These are phyloP conservation scores for Euphorbia pulcherrima DNA, from an alignment of 345 rosid species.

Conservation along the genomic window DNA sequence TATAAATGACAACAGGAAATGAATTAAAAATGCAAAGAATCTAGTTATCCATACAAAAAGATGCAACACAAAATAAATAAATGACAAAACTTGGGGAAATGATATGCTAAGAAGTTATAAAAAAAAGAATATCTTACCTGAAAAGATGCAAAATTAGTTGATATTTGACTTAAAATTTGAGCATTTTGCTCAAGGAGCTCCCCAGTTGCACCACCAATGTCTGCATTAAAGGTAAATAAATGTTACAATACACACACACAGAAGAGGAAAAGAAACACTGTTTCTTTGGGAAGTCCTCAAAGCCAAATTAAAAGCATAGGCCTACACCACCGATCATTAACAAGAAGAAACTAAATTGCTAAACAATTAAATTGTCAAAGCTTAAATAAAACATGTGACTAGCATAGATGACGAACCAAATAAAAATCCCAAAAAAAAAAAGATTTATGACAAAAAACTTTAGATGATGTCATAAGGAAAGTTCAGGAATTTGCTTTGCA, in stretches of 20 bases:
- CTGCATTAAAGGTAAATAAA: slow-evolving; percentile 37
- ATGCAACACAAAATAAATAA: not conserved
- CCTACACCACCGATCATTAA: not conserved
- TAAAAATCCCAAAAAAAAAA: not conserved
- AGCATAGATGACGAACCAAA: not conserved
- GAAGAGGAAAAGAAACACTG: not conserved
- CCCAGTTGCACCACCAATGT: slow-evolving; percentile 66
- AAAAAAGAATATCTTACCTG: slow-evolving; percentile 42
- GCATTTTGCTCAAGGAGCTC: slow-evolving; percentile 75
- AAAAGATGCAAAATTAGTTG: slow-evolving; percentile 58
- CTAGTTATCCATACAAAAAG: not conserved
- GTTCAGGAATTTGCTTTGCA: not conserved
- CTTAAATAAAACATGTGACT: not conserved
- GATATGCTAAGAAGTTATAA: not conserved
- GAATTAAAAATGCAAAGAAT: not conserved
- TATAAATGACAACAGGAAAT: not conserved
- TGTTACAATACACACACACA: slow-evolving; percentile 5
- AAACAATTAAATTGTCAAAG: not conserved
- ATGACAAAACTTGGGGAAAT: too few relatives aligned
- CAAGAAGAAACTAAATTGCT: not conserved
- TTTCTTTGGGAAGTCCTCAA: not conserved
- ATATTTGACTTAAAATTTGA: slow-evolving; percentile 65
- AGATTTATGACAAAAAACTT: not conserved
- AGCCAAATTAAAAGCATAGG: not conserved
- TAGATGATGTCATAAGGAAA: not conserved